Evolutionary conservation across 106 monocot genomes (phyloP), one percentile per base, ranked within the genome.

Genomic region (Apostasia shenzhenica): DNA sequence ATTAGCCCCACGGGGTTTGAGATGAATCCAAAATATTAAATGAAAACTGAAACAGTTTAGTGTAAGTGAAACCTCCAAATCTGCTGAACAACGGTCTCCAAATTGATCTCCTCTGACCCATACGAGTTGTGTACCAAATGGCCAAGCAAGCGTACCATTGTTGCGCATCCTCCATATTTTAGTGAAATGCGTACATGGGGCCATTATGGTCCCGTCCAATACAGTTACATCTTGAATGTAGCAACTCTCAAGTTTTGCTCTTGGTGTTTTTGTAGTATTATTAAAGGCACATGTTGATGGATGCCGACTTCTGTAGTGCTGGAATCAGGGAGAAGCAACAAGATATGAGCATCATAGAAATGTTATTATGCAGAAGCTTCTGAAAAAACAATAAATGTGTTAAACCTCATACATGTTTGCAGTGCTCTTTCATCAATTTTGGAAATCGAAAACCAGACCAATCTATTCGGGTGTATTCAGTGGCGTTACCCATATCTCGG

Each of bases 111-210:
- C 94, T 60, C 83, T 87, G 57, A 91, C 76, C 91, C 94, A 91
- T 38, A 89, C 54, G 71, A 95, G 88, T 14, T 77, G 80, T 9
- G 89, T 92, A 14, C 95, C 95, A 55, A 48, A 68, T 5, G 91
- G 89, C 91, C 95, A 95, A 8, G 56, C 40, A 48, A 74, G 52
- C 8, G 68, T 75, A n/a, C 95, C 95, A 77, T 77, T 89, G 69
- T 95, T 95, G 6, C 73, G 79, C 89, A 95, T 78, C 64, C 86
- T 77, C 95, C 95, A 95, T 70, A 95, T 89, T 72, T 95, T 95
- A 4, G 91, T 95, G 61, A 95, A 92, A 8, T 58, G 80, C 58
- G 81, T 81, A 41, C 57, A 78, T 53, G 88, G 81, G 13, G 83
- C 45, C 82, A 95, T 80, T 51, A 80, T 3, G 43, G 88, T 95